Conservation (phyloP, 441 rosid species). For the Eruca vesicaria region DNA sequence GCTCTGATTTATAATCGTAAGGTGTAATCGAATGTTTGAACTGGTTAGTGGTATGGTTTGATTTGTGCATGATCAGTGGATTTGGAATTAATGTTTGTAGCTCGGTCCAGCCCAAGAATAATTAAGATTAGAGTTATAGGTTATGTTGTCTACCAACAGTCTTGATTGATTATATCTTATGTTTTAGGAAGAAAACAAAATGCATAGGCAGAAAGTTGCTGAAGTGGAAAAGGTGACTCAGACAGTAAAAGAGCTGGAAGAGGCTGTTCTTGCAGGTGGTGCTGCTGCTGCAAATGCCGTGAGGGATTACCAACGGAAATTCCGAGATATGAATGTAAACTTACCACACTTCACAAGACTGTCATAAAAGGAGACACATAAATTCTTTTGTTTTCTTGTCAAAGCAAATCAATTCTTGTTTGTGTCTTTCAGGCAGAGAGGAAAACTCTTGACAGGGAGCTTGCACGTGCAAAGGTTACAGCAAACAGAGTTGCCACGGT, state of each 20-base stretch:
- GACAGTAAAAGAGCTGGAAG: too few relatives aligned
- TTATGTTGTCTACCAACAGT: too few relatives aligned
- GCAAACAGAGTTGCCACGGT: constrained; percentile 97
- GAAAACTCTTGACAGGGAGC: constrained; percentile 93
- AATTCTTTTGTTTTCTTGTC: background rate
- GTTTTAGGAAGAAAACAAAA: too few relatives aligned
- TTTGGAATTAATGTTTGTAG: too few relatives aligned
- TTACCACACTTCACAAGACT: constrained; percentile 11
- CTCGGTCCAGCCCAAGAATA: too few relatives aligned
- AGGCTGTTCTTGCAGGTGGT: constrained; percentile 99
- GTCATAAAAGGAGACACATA: background rate
- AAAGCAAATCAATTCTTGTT: background rate
- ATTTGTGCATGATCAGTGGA: background rate
- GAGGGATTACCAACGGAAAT: constrained; percentile 94
- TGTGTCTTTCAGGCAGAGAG: constrained; percentile 77
- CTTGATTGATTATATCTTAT: too few relatives aligned
- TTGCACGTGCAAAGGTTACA: constrained; percentile 96
- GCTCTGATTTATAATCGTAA: background rate
- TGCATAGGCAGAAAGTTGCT: too few relatives aligned
- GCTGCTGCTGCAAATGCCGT: constrained; percentile 98
- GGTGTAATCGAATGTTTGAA: background rate
- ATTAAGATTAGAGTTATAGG: too few relatives aligned
- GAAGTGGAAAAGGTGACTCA: too few relatives aligned
- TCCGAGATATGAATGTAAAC: constrained; percentile 96
- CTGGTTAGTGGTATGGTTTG: background rate